Evolutionary conservation across 1,284 basidiomycete genomes (phyloP), one percentile per base, ranked within the genome.

Genomic region (Sphaerobolus stellatus): DNA sequence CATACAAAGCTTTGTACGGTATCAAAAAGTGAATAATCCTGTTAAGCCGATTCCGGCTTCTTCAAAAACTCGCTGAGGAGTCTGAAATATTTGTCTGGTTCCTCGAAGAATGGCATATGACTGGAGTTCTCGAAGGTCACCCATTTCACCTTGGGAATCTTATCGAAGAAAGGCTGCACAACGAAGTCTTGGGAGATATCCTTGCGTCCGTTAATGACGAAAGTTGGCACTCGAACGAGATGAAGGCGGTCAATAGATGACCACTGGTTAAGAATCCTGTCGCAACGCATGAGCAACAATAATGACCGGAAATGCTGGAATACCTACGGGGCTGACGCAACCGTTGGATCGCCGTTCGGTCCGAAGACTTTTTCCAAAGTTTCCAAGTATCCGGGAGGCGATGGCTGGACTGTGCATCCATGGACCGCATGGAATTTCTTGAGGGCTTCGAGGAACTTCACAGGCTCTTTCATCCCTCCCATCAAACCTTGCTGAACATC

Each of bases 221-320:
- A 64, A 1, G 79, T 82, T 3, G 79, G 72, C 3, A 71, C 72
- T 4, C 61, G 62, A 58, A 83, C 79, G 46, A 72, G 74, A 60
- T 74, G 69, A 24, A 78, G 55, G 5, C 75, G 67, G n/a, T 75
- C 66, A 9, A 77, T 62, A 43, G 80, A 68, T 9, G 68, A 68
- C 80, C 80, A 84, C 3, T 67, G 66, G 61, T 74, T 80, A 84
- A 64, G 5, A 72, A 69, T 2, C 80, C 81, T 3, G n/a, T n/a
- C n/a, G n/a, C n/a, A n/a, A n/a, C n/a, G n/a, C n/a, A n/a, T n/a
- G n/a, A n/a, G n/a, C n/a, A n/a, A n/a, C n/a, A n/a, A n/a, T n/a
- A n/a, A n/a, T n/a, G n/a, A n/a, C n/a, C n/a, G n/a, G n/a, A n/a
- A n/a, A n/a, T n/a, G n/a, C 11, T 22, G 22, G 22, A 11, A 44